Evolutionary conservation across 2,329 filamentous ascomycete genomes (phyloP).

Genomic region (Xylaria sp.): DNA sequence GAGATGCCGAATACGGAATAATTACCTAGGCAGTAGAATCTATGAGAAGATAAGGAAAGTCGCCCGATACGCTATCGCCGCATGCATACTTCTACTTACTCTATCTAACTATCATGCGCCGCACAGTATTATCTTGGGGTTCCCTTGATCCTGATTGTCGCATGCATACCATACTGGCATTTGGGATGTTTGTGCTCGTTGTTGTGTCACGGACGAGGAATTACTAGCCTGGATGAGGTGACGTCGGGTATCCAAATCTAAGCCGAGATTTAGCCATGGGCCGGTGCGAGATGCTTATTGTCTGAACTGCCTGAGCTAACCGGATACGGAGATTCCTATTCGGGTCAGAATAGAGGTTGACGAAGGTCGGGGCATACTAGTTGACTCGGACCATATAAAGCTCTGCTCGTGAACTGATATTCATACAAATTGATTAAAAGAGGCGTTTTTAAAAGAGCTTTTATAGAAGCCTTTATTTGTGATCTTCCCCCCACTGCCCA

Average conservation of each 20-base stretch:
- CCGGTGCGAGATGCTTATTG: background rate
- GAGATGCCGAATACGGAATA: conserved; percentile 23
- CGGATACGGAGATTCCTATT: conserved; percentile 34
- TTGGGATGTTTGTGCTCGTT: background rate
- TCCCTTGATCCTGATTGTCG: background rate
- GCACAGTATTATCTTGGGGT: background rate
- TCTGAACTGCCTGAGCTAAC: conserved; percentile 1
- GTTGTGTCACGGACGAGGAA: background rate
- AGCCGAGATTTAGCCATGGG: conserved; percentile 25
- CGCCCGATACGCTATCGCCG: background rate
- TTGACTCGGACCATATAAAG: conserved; percentile 7
- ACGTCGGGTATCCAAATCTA: conserved; percentile 9
- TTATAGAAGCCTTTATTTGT: background rate
- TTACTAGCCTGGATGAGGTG: background rate
- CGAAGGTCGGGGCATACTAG: background rate
- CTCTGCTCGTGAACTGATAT: background rate
- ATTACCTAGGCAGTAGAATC: background rate
- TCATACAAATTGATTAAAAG: background rate
- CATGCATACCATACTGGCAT: background rate
- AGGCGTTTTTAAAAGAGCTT: background rate
- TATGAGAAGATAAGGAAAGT: background rate
- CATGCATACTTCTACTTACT: background rate
- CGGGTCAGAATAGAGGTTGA: conserved; percentile 3
- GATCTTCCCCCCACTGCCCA: no score
- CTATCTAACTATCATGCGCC: background rate